phyloP scores from a whole-genome alignment of 2,329 filamentous ascomycete genomes.

The Escovopsis sp. region DNA sequence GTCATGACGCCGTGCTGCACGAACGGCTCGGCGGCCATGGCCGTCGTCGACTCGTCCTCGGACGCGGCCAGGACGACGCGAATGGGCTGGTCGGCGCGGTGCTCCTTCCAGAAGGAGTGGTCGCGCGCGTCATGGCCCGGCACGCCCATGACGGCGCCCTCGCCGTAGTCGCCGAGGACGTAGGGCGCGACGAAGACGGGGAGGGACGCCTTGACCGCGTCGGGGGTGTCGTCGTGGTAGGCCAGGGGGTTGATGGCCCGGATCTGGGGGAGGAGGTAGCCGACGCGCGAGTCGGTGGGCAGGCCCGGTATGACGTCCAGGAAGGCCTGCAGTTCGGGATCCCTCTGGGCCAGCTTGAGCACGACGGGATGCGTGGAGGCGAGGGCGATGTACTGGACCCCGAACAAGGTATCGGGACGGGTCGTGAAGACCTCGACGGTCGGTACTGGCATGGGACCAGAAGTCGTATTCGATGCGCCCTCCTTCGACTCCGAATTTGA shows the following conservation, averaged over 20 bases:
- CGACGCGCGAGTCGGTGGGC: conserved; percentile 43
- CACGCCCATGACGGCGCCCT: conserved; percentile 84
- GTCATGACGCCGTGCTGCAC: conserved; percentile 53
- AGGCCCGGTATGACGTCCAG: conserved; percentile 44
- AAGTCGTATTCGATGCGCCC: too few species aligned
- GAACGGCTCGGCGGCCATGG: conserved; percentile 37
- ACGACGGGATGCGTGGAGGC: conserved; percentile 60
- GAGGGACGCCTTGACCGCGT: conserved; percentile 38
- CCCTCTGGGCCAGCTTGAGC: conserved; percentile 37
- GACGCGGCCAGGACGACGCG: conserved; percentile 44
- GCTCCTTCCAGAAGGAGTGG: conserved; percentile 63
- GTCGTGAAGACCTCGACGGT: conserved; percentile 68
- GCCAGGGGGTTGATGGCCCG: conserved; percentile 51
- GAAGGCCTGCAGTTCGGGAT: conserved; percentile 51
- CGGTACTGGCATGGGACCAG: too few species aligned
- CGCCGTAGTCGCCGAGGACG: conserved; percentile 71
- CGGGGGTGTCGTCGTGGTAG: conserved; percentile 33
- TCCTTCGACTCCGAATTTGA: too few species aligned
- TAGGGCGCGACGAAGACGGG: conserved; percentile 75
- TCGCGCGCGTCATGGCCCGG: conserved; percentile 73
- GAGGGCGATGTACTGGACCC: conserved; percentile 71
- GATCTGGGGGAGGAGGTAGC: conserved; percentile 49
- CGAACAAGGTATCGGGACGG: conserved; percentile 72
- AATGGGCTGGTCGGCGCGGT: conserved; percentile 44
- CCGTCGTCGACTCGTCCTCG: conserved; percentile 30